Evolutionary conservation across 2,329 filamentous ascomycete genomes (phyloP), one percentile per base, ranked within the genome.

Genomic region (Exophiala viscosa): DNA sequence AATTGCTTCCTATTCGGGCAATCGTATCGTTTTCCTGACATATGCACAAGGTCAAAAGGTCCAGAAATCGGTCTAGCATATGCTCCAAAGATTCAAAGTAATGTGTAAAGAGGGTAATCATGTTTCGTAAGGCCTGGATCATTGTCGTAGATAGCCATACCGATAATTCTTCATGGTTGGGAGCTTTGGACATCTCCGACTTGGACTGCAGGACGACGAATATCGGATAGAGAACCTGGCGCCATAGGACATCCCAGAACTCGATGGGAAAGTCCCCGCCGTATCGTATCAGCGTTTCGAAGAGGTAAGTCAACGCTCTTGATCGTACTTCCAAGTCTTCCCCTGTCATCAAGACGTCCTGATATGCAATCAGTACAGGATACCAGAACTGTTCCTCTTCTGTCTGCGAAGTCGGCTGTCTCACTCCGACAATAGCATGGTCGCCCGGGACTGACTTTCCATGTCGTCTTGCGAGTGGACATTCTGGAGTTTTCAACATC

Each of bases 21-120:
- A 99, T 92, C 0, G 95, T 99, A 66, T 99, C 93, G 64, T 99
- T 99, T 68, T 99, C 93, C 70, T 99, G 93, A 68, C 92, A 97
- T 58, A 99, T 99, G 67, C 93, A 99, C 9, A 99, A 81, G 3
- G 90, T 91, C 9, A 99, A 76, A 15, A 99, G 81, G 69, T 97
- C 92, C 34, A 99, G 74, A 69, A 99, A 97, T n/a, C 93, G 82
- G 69, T 96, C 90, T 14, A 99, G 81, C 93, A 99, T 99, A 67
- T 96, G 95, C 72, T 97, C 90, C 8, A 99, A 76, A 0, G 90
- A 85, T 54, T 95, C 89, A 60, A 99, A 99, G 71, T 97, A 99
- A 71, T 99, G 95, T 0, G 95, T 99, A 70, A 99, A 99, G 18
- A 99, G 81, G 1, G 90, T 92, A 64, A 99, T 97, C 88, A 99